phyloP scores from a whole-genome alignment of 2,329 filamentous ascomycete genomes.

The Cladosporium sp. region DNA sequence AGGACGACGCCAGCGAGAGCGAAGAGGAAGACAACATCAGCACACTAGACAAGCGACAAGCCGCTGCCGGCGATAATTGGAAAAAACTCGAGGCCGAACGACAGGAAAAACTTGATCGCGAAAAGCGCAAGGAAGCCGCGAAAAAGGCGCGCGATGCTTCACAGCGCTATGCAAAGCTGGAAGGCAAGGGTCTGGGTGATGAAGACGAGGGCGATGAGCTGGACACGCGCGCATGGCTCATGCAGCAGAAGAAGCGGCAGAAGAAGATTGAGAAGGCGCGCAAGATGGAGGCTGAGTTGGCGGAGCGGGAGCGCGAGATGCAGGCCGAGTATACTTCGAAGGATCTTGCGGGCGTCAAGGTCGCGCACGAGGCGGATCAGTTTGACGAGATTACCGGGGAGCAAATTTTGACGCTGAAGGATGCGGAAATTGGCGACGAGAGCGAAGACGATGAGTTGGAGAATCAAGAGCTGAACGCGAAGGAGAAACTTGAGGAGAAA shows the following conservation, averaged over 20 bases:
- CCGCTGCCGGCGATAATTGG: slow-evolving; percentile 70
- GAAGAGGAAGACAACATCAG: slow-evolving; percentile 68
- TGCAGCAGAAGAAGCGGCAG: slow-evolving; percentile 85
- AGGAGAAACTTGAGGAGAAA: slow-evolving; percentile 68
- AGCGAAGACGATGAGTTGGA: slow-evolving; percentile 89
- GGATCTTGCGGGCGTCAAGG: slow-evolving; percentile 84
- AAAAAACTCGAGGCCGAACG: slow-evolving; percentile 63
- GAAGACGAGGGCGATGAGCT: slow-evolving; percentile 55
- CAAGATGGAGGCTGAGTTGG: slow-evolving; percentile 68
- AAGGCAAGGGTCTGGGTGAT: slow-evolving; percentile 82
- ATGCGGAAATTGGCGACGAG: slow-evolving; percentile 72
- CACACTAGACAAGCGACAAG: slow-evolving; percentile 77
- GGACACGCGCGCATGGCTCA: slow-evolving; percentile 82
- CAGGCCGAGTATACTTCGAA: slow-evolving; percentile 69
- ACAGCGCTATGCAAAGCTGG: slow-evolving; percentile 67
- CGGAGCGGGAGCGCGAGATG: slow-evolving; percentile 62
- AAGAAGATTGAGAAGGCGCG: slow-evolving; percentile 78
- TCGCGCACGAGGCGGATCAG: slow-evolving; percentile 77
- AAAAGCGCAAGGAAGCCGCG: slow-evolving; percentile 74
- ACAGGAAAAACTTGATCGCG: slow-evolving; percentile 68
- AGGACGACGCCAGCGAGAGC: slow-evolving; percentile 40
- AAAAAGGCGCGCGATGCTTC: slow-evolving; percentile 83
- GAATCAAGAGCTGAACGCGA: slow-evolving; percentile 66
- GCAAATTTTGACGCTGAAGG: slow-evolving; percentile 91
- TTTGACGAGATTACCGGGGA: slow-evolving; percentile 73